These are phyloP conservation scores for Auriscalpium orientale DNA, from an alignment of 768 basidiomycete genomes.

Conservation along the genomic window DNA sequence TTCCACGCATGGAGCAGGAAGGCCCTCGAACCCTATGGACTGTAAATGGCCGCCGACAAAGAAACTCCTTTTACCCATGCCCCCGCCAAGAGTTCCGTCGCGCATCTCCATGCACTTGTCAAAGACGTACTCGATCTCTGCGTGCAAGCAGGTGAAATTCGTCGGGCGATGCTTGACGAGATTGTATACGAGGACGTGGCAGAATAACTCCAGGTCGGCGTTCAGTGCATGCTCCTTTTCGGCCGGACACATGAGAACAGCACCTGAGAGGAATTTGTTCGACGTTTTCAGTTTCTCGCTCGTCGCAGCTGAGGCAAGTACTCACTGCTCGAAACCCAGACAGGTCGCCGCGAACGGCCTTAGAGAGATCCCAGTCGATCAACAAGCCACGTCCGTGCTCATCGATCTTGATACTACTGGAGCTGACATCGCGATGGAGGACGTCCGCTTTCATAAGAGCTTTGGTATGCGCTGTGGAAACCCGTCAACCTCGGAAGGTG, in stretches of 20 bases:
- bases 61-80: too few species aligned
- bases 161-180: too few species aligned
- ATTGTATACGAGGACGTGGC: not conserved
- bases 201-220: not conserved
- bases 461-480: not conserved
- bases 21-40: too few species aligned
- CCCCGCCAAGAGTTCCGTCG: too few species aligned
- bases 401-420: constrained; percentile 2
- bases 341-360: too few species aligned
- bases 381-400: not conserved
- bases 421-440: constrained; percentile 2
- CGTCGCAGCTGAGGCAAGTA: not conserved
- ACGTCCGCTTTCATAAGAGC: not conserved
- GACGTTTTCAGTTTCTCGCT: too few species aligned
- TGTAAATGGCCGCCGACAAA: too few species aligned
- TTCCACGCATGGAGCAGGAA: too few species aligned
- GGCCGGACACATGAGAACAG: not conserved
- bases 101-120: too few species aligned
- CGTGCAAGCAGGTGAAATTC: not conserved
- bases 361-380: constrained; percentile 2
- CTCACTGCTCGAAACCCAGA: not conserved
- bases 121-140: too few species aligned
- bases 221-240: not conserved
- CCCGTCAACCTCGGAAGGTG: not conserved
- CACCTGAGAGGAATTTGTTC: too few species aligned